Evolutionary conservation across 495 filamentous ascomycete species (phyloP), one percentile per base, ranked within the genome.

Genomic region (Neurospora sp.): DNA sequence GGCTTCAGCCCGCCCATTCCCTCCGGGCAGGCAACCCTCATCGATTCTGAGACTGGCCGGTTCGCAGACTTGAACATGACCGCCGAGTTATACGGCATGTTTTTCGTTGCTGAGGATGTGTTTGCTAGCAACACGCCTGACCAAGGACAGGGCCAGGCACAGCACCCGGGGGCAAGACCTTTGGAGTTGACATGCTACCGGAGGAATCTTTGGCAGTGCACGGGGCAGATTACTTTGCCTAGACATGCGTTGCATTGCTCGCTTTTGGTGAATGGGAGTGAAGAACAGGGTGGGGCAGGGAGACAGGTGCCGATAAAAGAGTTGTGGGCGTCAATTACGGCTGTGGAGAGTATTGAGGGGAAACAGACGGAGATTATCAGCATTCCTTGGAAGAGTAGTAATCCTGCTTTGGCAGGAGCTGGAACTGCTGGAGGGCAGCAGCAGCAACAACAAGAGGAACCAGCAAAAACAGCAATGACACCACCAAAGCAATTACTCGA

Each of bases 71-170:
- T 93, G 31, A 86, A 87, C 40, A 89, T 97, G 79, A 88, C 91
- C 10, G 93, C 93, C 59, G 94, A 96, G 81, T 83, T 97, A 39
- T 93, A 96, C 78, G 94, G 94, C 83, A 97, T 96, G 93, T 97
- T 97, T 84, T 97, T 96, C 78, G 88, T 97, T 7, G 94, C 94
- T 70, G 94, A 97, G 77, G 86, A 87, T 71, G 87, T 89, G 8
- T 89, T 87, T 77, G 83, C 83, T 42, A 82, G 79, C 35, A 83
- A 84, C 72, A 62, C 54, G 54, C 54, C 54, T 31, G 31, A 31
- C 31, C 31, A 31, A 31, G 31, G 31, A 4, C 31, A 31, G 31
- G 31, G 31, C 1, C 54, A 62, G 14, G 48, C 48, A 54, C 48
- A 54, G 20, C 48, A 62, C 27, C 27, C 54, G 2, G 54, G 54